A percentile compares a stretch with the other conserved stretches of the same genome.
phyloP scores from a whole-genome alignment of 345 rosid genomes.

The Moricandia moricandioides region DNA sequence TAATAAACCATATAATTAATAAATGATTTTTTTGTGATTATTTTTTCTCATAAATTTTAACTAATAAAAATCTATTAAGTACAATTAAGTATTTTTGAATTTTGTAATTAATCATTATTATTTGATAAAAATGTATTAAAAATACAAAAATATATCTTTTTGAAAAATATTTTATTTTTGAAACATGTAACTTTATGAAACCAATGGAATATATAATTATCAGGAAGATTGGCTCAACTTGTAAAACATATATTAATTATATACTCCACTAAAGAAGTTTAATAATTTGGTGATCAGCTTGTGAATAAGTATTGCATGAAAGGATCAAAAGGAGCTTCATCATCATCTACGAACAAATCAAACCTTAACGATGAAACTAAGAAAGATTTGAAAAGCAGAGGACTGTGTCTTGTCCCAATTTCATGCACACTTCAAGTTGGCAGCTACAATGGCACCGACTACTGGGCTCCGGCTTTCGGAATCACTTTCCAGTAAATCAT shows the following conservation, averaged over 20 bases:
- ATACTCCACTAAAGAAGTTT: not conserved
- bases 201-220: too few species aligned
- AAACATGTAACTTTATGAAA: too few species aligned
- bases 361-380: conserved; percentile 34
- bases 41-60: too few species aligned
- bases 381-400: conserved; percentile 70
- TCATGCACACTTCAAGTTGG: conserved; percentile 68
- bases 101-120: too few species aligned
- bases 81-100: too few species aligned
- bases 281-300: conserved; percentile 40
- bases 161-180: too few species aligned
- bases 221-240: too few species aligned
- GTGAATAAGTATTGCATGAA: conserved; percentile 53
- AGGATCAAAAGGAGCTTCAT: conserved; percentile 42
- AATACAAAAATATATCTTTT: too few species aligned
- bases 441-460: conserved; percentile 67
- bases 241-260: not conserved
- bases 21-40: too few species aligned
- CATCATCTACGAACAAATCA: conserved; percentile 24
- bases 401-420: conserved; percentile 76
- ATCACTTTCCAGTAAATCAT: conserved; percentile 37
- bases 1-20: too few species aligned
- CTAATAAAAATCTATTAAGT: too few species aligned
- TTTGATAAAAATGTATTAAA: too few species aligned
- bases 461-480: conserved; percentile 71